These are phyloP conservation scores for Apiospora aurea DNA, from an alignment of 2,329 filamentous ascomycete species.

Conservation along the genomic window DNA sequence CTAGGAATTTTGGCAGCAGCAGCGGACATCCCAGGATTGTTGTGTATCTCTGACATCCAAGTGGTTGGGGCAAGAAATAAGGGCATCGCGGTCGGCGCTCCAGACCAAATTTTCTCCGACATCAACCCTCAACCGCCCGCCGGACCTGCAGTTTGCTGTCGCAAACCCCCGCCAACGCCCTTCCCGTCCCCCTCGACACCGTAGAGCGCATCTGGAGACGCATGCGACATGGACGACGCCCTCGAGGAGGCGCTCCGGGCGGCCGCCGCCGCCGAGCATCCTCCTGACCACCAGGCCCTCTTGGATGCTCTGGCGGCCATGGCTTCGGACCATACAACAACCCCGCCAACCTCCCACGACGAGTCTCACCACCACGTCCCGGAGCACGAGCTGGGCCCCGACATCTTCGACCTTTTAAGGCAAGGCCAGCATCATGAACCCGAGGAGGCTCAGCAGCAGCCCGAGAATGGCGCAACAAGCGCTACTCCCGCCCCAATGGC, in stretches of 20 bases:
- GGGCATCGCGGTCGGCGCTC: slow-evolving; percentile 30
- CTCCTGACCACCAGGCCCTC: slow-evolving; percentile 8
- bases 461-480: not conserved
- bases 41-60: slow-evolving; percentile 25
- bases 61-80: slow-evolving; percentile 31
- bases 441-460: not conserved
- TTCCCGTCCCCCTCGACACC: slow-evolving; percentile 21
- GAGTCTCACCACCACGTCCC: slow-evolving; percentile 4
- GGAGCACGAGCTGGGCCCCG: not conserved
- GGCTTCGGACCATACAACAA: not conserved
- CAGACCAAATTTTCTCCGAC: slow-evolving; percentile 30
- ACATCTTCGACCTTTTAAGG: not conserved
- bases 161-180: slow-evolving; percentile 22
- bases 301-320: slow-evolving; percentile 10
- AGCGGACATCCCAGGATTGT: not conserved
- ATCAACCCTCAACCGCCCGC: slow-evolving; percentile 22
- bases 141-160: slow-evolving; percentile 25
- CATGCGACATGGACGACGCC: slow-evolving; percentile 28
- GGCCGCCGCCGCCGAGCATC: slow-evolving; percentile 6
- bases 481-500: not conserved
- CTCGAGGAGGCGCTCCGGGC: slow-evolving; percentile 21
- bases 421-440: not conserved
- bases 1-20: not conserved
- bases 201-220: slow-evolving; percentile 13
- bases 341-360: slow-evolving; percentile 1